phyloP scores from a whole-genome alignment of 202 grass and related monocot genomes.

The Zoysia matrella region DNA sequence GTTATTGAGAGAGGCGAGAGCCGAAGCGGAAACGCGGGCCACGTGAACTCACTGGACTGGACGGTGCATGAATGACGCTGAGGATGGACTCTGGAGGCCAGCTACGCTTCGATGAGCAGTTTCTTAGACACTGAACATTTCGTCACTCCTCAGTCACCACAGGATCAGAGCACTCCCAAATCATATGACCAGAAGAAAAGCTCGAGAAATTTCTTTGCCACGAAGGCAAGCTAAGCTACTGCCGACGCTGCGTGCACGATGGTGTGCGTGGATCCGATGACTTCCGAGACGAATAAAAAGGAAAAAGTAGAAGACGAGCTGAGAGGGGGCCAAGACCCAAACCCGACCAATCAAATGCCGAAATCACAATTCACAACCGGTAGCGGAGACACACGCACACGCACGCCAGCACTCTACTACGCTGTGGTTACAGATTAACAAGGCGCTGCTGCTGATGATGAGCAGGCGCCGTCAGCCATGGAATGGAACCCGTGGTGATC shows the following conservation, averaged over 20 bases:
- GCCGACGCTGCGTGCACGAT: too few relatives aligned
- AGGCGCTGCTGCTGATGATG: neutral
- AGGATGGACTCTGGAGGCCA: neutral
- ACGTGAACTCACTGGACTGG: conserved; percentile 19
- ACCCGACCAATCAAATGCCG: neutral
- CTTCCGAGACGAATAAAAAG: neutral
- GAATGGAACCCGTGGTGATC: neutral
- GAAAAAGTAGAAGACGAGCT: neutral
- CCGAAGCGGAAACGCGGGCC: conserved; percentile 5
- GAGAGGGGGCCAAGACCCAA: neutral
- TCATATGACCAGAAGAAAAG: neutral
- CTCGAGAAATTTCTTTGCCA: conserved; percentile 9
- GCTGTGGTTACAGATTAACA: neutral
- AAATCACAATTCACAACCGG: neutral
- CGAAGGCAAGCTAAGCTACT: conserved; percentile 7
- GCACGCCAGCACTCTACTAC: neutral
- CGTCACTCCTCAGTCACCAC: neutral
- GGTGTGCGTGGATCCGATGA: too few relatives aligned
- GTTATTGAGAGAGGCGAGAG: neutral
- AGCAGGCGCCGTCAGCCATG: neutral
- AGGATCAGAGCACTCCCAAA: neutral
- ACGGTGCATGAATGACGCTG: neutral
- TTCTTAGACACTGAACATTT: neutral
- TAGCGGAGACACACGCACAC: conserved; percentile 14
- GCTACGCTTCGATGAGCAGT: neutral